These are phyloP conservation scores for Aphanoascus verrucosus DNA, from an alignment of 2,329 filamentous ascomycete genomes.

Conservation along the genomic window DNA sequence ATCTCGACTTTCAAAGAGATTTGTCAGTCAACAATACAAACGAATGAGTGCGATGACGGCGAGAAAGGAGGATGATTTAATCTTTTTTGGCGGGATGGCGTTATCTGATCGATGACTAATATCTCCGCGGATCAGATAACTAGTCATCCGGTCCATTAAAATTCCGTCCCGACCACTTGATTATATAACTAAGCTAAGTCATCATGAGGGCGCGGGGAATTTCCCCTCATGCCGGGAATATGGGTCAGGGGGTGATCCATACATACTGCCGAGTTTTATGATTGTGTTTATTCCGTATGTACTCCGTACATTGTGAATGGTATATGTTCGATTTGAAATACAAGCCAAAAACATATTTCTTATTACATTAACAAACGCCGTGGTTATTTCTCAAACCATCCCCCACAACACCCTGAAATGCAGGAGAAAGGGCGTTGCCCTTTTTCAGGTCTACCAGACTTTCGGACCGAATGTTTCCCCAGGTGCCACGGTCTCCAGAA, in stretches of 20 bases:
- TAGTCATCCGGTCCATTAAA: not conserved
- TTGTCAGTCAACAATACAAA: not conserved
- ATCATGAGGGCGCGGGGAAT: not conserved
- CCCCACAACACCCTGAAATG: not conserved
- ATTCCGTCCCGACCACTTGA: not conserved
- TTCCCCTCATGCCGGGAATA: not conserved
- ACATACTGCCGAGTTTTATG: no score
- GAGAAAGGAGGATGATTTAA: not conserved
- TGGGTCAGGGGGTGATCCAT: no score
- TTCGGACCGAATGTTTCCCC: conserved; percentile 54
- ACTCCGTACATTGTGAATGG: no score
- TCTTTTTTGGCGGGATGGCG: conserved; percentile 10
- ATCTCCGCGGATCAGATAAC: not conserved
- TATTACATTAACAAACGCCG: not conserved
- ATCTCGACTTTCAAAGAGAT: not conserved
- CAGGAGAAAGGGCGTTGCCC: not conserved
- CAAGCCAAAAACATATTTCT: not conserved
- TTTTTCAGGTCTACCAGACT: conserved; percentile 34
- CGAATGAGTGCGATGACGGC: not conserved
- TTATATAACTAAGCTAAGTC: not conserved
- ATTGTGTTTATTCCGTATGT: no score
- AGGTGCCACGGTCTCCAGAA: conserved; percentile 43
- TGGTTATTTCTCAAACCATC: not conserved
- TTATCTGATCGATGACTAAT: conserved; percentile 13
- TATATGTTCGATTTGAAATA: no score